Conservation (phyloP, 305 asterid genomes). For the Salvia sclarea region DNA sequence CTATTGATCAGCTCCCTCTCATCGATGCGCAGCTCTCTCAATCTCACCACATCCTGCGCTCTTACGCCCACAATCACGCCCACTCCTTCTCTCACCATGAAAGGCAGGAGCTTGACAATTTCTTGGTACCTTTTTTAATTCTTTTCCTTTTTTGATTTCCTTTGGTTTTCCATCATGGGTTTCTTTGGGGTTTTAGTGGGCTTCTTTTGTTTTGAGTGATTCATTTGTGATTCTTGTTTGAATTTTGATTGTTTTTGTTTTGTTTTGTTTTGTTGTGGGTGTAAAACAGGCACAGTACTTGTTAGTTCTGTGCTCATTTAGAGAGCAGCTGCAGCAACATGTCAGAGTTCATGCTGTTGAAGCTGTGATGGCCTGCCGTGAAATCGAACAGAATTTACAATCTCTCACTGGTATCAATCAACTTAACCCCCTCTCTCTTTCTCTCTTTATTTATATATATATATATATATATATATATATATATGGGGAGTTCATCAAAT, state of each 20-base stretch:
- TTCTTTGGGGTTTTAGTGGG: background rate
- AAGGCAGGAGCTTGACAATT: constrained; percentile 81
- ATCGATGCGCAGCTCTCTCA: constrained; percentile 91
- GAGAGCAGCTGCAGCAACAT: constrained; percentile 96
- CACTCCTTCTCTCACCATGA: constrained; percentile 58
- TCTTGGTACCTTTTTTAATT: constrained; percentile 58
- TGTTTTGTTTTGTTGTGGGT: background rate
- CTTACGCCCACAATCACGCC: constrained; percentile 55
- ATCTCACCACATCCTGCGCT: constrained; percentile 64
- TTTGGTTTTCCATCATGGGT: background rate
- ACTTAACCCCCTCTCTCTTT: background rate
- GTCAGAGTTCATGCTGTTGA: constrained; percentile 97
- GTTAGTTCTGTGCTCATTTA: constrained; percentile 83
- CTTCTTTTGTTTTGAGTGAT: background rate
- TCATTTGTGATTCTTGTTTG: background rate
- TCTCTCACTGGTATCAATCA: constrained; percentile 68
- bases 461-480: too few relatives aligned
- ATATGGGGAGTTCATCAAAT: background rate
- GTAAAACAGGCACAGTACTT: constrained; percentile 72
- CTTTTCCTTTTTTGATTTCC: background rate
- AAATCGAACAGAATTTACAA: constrained; percentile 83
- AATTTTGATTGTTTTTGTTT: background rate
- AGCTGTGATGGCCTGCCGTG: constrained; percentile 98
- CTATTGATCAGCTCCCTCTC: constrained; percentile 82
- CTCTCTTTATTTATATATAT: background rate